These are phyloP conservation scores for Saccharomyces pastorianus DNA, from an alignment of 1,139 yeast genomes.

Conservation along the genomic window DNA sequence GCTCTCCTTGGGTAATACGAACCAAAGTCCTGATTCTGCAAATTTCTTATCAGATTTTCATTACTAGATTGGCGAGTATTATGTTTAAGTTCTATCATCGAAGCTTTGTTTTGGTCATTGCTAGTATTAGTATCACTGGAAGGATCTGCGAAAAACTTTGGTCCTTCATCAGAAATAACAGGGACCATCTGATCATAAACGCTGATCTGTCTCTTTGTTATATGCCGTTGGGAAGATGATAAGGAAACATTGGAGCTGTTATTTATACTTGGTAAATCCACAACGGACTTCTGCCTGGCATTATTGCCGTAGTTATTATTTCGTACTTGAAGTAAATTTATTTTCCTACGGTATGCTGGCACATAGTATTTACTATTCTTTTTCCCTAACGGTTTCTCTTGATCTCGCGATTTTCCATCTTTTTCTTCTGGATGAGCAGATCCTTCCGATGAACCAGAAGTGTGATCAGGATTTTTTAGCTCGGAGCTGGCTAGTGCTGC, in stretches of 20 bases:
- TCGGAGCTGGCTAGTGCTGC: slow-evolving; percentile 5
- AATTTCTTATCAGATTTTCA: slow-evolving; percentile 19
- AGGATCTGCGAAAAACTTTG: slow-evolving; percentile 2
- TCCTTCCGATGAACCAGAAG: not conserved
- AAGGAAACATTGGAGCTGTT: slow-evolving; percentile 26
- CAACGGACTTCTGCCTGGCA: not conserved
- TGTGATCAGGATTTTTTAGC: slow-evolving; percentile 2
- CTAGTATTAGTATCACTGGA: not conserved
- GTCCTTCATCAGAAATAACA: slow-evolving; percentile 15
- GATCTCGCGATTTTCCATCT: slow-evolving; percentile 1
- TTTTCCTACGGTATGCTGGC: slow-evolving; percentile 35
- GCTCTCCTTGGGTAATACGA: slow-evolving; percentile 33
- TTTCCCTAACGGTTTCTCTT: not conserved
- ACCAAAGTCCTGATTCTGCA: slow-evolving; percentile 27
- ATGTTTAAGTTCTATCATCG: not conserved
- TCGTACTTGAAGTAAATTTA: slow-evolving; percentile 12
- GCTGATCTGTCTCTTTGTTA: slow-evolving; percentile 13
- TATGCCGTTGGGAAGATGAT: slow-evolving; percentile 12
- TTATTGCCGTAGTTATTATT: slow-evolving; percentile 15
- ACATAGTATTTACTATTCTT: slow-evolving; percentile 24
- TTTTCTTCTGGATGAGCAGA: slow-evolving; percentile 9
- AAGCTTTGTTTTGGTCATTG: not conserved
- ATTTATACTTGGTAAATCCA: slow-evolving; percentile 4
- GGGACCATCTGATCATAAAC: slow-evolving; percentile 30
- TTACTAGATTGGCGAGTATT: slow-evolving; percentile 10